Conservation (phyloP, 139 green algal genomes). For the Chlamydomonas incerta region DNA sequence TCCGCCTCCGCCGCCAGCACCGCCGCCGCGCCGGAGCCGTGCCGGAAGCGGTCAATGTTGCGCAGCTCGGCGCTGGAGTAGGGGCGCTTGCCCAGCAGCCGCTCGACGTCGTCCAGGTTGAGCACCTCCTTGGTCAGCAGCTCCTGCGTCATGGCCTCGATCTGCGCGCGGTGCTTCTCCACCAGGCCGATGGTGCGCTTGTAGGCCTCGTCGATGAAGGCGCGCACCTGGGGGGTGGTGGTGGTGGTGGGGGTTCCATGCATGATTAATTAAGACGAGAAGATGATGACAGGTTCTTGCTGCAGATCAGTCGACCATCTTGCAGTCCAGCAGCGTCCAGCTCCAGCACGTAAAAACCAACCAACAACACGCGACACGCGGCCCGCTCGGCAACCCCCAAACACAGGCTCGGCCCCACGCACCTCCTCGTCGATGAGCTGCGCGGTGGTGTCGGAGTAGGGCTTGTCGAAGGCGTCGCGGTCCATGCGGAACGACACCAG, state of each 20-base stretch:
- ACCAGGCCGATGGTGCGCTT: conserved; percentile 89
- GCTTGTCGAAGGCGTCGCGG: conserved; percentile 92
- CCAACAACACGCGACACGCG: too few species aligned
- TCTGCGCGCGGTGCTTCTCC: conserved; percentile 81
- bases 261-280: too few species aligned
- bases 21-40: background rate
- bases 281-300: too few species aligned
- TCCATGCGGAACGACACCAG: conserved; percentile 93
- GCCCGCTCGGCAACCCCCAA: background rate
- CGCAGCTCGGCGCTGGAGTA: conserved; percentile 85
- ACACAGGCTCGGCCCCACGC: background rate
- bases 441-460: conserved; percentile 95
- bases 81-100: conserved; percentile 92
- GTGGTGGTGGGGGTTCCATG: background rate
- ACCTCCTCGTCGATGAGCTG: conserved; percentile 97
- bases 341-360: background rate
- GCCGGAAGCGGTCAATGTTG: conserved; percentile 97
- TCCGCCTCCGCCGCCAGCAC: background rate
- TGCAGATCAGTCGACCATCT: too few species aligned
- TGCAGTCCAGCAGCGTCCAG: too few species aligned
- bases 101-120: conserved; percentile 88
- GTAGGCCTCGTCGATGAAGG: conserved; percentile 89
- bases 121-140: conserved; percentile 81
- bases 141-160: conserved; percentile 84
- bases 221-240: conserved; percentile 79